phyloP scores from a whole-genome alignment of 2,329 filamentous ascomycete genomes.

The Cladosporium sp. region DNA sequence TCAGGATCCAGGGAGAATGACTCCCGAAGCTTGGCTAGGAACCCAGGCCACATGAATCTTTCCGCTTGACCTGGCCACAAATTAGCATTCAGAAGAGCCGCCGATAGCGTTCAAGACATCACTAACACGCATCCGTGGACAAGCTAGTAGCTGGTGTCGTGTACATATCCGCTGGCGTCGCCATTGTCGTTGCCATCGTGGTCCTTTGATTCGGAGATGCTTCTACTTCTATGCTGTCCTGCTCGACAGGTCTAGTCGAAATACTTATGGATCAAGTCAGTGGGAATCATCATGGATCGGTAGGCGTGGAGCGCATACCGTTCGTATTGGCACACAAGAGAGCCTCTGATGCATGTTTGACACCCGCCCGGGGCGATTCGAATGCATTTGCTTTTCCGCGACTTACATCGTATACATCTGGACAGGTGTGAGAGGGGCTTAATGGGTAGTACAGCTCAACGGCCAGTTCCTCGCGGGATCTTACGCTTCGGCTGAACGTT shows the following conservation, averaged over 20 bases:
- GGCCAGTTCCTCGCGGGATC: neutral
- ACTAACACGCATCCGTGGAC: neutral
- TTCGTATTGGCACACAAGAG: too few species aligned
- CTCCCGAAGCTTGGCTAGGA: constrained; percentile 1
- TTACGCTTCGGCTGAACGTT: constrained; percentile 1
- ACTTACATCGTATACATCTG: constrained; percentile 5
- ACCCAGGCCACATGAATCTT: constrained; percentile 5
- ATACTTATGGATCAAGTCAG: neutral
- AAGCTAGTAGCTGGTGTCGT: neutral
- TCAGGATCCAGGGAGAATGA: neutral
- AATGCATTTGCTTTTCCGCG: constrained; percentile 10
- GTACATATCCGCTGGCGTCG: neutral
- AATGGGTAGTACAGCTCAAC: neutral
- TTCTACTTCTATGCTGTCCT: neutral
- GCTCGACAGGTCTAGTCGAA: neutral
- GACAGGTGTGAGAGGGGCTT: too few species aligned
- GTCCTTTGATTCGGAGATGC: neutral
- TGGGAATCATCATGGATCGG: neutral
- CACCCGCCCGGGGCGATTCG: neutral
- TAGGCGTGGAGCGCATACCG: too few species aligned
- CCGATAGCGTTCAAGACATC: neutral
- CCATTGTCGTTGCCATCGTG: neutral
- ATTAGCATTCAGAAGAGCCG: neutral
- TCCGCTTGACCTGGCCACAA: neutral
- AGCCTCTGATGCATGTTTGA: neutral